These are phyloP conservation scores for Metarhizium album DNA, from an alignment of 2,329 filamentous ascomycete genomes.

Conservation along the genomic window DNA sequence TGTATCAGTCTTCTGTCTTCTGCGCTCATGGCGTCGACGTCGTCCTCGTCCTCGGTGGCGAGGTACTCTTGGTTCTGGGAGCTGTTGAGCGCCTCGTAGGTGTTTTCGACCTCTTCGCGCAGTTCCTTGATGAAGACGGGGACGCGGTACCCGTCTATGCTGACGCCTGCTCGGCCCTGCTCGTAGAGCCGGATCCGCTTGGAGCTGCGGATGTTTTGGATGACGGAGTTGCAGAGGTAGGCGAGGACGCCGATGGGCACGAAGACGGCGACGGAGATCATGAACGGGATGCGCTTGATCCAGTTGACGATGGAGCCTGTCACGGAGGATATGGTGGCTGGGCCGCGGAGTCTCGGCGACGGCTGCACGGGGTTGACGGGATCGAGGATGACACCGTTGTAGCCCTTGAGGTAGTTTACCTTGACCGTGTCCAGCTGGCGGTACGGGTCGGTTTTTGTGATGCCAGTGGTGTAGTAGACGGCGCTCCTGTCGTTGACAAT, in stretches of 20 bases:
- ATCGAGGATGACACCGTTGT: slow-evolving; percentile 67
- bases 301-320: slow-evolving; percentile 22
- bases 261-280: slow-evolving; percentile 55
- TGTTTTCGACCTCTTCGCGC: slow-evolving; percentile 64
- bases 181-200: slow-evolving; percentile 70
- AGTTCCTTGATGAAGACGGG: slow-evolving; percentile 68
- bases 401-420: slow-evolving; percentile 64
- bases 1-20: slow-evolving; percentile 31
- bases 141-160: slow-evolving; percentile 61
- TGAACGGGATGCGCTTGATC: slow-evolving; percentile 48
- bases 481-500: slow-evolving; percentile 77
- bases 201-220: slow-evolving; percentile 67
- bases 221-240: slow-evolving; percentile 63
- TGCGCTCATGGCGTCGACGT: slow-evolving; percentile 25
- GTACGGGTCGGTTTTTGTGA: slow-evolving; percentile 70
- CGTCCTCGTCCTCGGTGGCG: slow-evolving; percentile 39
- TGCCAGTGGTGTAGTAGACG: slow-evolving; percentile 71
- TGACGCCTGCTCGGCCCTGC: slow-evolving; percentile 54
- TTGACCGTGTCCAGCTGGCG: slow-evolving; percentile 54
- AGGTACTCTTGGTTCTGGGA: slow-evolving; percentile 63
- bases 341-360: slow-evolving; percentile 23
- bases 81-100: slow-evolving; percentile 62
- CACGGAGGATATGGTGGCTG: slow-evolving; percentile 21
- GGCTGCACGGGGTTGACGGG: slow-evolving; percentile 47
- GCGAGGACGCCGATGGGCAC: slow-evolving; percentile 61